Conservation (phyloP, 2,329 filamentous ascomycete species). For the Diaporthe citri region DNA sequence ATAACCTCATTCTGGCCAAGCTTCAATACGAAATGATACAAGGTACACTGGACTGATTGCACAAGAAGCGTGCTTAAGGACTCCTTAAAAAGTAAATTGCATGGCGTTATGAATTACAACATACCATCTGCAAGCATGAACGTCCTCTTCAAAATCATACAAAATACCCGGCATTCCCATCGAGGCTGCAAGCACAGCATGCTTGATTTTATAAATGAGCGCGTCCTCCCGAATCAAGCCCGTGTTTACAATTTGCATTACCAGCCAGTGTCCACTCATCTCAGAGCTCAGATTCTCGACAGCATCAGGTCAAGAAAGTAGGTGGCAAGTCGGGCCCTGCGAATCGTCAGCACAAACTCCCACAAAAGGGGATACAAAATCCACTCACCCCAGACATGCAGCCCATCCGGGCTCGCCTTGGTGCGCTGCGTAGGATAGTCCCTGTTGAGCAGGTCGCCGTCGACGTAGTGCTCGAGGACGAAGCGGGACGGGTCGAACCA, state of each 20-base stretch:
- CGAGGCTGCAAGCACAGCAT: too few species aligned
- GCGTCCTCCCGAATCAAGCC: not conserved
- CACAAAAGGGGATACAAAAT: too few species aligned
- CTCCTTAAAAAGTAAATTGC: not conserved
- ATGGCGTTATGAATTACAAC: not conserved
- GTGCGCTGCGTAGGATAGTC: conserved; percentile 61
- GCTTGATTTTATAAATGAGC: not conserved
- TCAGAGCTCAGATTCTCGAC: too few species aligned
- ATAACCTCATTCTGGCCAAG: too few species aligned
- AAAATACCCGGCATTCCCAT: not conserved
- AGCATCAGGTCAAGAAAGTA: conserved; percentile 44
- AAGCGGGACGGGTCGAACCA: conserved; percentile 75
- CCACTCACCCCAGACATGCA: conserved; percentile 60
- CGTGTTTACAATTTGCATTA: not conserved
- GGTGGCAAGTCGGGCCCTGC: conserved; percentile 47
- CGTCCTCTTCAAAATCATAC: not conserved
- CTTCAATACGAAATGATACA: not conserved
- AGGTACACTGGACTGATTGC: not conserved
- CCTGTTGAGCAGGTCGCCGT: conserved; percentile 74
- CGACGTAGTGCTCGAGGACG: conserved; percentile 78
- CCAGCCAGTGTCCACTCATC: not conserved
- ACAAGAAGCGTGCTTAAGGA: not conserved
- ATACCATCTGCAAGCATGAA: not conserved
- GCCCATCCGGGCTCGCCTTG: conserved; percentile 54
- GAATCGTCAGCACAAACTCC: conserved; percentile 15